Evolutionary conservation across 2,329 filamentous ascomycete genomes (phyloP).

Genomic region (Microsporum audouinii): DNA sequence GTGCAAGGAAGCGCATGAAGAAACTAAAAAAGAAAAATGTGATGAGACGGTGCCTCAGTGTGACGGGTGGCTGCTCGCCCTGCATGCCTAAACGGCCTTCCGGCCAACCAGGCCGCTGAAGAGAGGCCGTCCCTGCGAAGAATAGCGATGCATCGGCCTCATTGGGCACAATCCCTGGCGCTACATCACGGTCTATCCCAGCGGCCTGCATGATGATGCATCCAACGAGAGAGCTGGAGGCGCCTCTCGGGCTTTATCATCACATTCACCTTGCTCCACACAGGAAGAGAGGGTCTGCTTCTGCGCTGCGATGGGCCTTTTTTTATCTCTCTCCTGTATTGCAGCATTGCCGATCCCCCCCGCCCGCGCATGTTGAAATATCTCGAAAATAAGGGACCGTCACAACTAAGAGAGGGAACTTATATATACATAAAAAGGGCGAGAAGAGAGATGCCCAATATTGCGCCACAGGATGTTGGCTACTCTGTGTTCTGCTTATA

Average conservation of each 20-base stretch:
- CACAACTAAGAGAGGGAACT: not conserved
- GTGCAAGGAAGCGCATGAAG: not conserved
- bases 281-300: not conserved
- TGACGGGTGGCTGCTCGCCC: slow-evolving; percentile 1
- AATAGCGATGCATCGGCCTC: not conserved
- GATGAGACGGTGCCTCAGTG: not conserved
- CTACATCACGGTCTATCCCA: not conserved
- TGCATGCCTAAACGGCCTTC: not conserved
- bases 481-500: not conserved
- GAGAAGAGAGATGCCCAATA: not conserved
- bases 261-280: slow-evolving; percentile 1
- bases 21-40: slow-evolving; percentile 3
- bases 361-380: not conserved
- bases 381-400: slow-evolving; percentile 3
- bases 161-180: slow-evolving; percentile 1
- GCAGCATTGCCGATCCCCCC: slow-evolving; percentile 1
- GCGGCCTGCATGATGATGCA: not conserved
- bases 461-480: slow-evolving; percentile 2
- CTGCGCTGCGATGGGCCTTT: not conserved
- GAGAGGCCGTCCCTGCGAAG: not conserved
- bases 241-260: not conserved
- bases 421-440: not conserved
- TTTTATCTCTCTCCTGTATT: not conserved
- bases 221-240: not conserved
- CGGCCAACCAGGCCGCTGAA: slow-evolving; percentile 1